phyloP scores from a whole-genome alignment of 2,329 filamentous ascomycete genomes.

The Cercospora zeina region DNA sequence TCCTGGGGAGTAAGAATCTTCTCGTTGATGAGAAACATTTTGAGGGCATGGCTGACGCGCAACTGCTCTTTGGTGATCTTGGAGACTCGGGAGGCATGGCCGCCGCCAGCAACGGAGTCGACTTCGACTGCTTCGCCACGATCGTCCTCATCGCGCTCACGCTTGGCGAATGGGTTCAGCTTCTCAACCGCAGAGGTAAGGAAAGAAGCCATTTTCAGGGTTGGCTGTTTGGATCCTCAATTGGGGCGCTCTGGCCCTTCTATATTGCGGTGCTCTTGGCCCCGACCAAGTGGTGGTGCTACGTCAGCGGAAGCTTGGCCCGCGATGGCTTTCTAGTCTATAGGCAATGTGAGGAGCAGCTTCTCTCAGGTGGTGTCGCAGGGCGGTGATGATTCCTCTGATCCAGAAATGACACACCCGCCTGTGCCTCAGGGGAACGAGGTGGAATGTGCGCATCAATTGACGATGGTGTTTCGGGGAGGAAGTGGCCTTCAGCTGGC shows the following conservation, averaged over 20 bases:
- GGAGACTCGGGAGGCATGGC: conserved; percentile 55
- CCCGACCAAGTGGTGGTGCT: not conserved
- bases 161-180: conserved; percentile 46
- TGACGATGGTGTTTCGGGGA: not conserved
- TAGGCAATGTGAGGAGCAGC: not conserved
- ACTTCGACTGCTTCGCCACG: conserved; percentile 55
- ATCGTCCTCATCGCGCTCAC: conserved; percentile 52
- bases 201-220: conserved; percentile 21
- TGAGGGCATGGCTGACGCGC: conserved; percentile 60
- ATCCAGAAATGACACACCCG: not conserved
- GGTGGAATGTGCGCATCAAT: not conserved
- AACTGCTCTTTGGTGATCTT: conserved; percentile 56
- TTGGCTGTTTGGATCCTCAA: not conserved
- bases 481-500: not conserved
- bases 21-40: conserved; percentile 57
- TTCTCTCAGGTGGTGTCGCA: not conserved
- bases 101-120: conserved; percentile 58
- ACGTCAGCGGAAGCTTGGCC: conserved; percentile 3
- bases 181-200: conserved; percentile 39
- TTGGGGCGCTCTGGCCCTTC: not conserved
- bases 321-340: not conserved
- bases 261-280: not conserved
- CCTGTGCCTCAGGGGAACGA: not conserved
- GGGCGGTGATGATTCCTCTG: not conserved
- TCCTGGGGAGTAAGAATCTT: conserved; percentile 54